Evolutionary conservation across 2,329 filamentous ascomycete species (phyloP).

Genomic region (Sporothrix curviconia): DNA sequence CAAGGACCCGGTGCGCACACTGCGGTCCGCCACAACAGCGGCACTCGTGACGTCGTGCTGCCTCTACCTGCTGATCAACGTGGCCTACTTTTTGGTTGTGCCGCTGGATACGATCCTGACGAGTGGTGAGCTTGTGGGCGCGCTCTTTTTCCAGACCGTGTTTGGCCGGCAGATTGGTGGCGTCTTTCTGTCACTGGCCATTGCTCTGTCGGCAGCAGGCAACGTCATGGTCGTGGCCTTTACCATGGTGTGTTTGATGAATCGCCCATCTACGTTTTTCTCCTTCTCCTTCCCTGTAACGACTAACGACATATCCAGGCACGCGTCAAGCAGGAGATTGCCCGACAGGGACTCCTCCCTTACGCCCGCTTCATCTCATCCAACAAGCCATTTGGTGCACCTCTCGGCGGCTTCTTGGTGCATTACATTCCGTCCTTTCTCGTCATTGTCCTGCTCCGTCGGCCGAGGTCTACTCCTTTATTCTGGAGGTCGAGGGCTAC

Average conservation of each 20-base stretch:
- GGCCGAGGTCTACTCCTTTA: conserved; percentile 63
- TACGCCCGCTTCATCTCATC: conserved; percentile 55
- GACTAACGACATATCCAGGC: conserved; percentile 36
- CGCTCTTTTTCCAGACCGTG: conserved; percentile 58
- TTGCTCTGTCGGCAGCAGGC: conserved; percentile 60
- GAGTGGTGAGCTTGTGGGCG: conserved; percentile 61
- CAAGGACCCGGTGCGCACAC: conserved; percentile 51
- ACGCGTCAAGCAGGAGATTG: conserved; percentile 65
- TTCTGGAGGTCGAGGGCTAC: conserved; percentile 65
- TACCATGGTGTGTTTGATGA: conserved; percentile 42
- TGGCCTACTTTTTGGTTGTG: conserved; percentile 58
- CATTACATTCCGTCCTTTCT: conserved; percentile 63
- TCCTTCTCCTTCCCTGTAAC: neutral
- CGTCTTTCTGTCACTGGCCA: conserved; percentile 53
- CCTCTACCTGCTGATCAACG: conserved; percentile 52
- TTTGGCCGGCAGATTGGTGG: conserved; percentile 55
- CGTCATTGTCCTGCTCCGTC: conserved; percentile 61
- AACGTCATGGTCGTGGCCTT: conserved; percentile 71
- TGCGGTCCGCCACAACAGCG: conserved; percentile 43
- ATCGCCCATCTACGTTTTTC: too few relatives aligned
- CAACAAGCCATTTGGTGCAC: conserved; percentile 59
- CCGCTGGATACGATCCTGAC: conserved; percentile 60
- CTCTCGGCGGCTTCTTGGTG: conserved; percentile 60
- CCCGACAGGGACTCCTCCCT: conserved; percentile 63
- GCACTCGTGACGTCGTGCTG: conserved; percentile 45